Evolutionary conservation across 345 rosid species (phyloP).

Genomic region (Angophora floribunda): DNA sequence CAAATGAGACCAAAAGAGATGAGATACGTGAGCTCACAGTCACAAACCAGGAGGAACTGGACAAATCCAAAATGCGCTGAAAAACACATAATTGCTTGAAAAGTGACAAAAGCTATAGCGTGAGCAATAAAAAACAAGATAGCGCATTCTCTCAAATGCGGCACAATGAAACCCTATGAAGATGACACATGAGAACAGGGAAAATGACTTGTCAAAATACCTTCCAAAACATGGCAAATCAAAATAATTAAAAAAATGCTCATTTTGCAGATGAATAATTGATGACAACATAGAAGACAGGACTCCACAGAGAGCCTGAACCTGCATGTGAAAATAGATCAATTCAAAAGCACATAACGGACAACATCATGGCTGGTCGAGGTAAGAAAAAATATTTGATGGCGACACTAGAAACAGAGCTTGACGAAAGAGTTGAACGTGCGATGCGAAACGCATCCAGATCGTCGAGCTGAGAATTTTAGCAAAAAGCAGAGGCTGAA

Average conservation of each 20-base stretch:
- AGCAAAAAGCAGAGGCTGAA: not conserved
- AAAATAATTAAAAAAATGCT: not conserved
- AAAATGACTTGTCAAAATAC: slow-evolving; percentile 31
- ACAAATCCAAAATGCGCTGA: not conserved
- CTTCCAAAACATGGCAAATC: not conserved
- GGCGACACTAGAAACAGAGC: not conserved
- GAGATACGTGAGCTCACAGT: not conserved
- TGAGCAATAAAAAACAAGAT: not conserved
- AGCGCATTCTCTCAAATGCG: not conserved
- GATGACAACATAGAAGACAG: not conserved
- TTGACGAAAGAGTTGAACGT: not conserved
- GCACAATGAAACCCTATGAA: not conserved
- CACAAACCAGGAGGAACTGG: not conserved
- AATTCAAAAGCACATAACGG: not conserved
- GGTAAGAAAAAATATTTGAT: not conserved
- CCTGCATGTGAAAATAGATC: not conserved
- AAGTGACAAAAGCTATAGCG: not conserved
- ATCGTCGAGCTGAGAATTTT: not conserved
- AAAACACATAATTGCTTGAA: not conserved
- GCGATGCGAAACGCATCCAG: not conserved
- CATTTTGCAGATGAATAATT: not conserved
- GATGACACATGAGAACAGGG: slow-evolving; percentile 11
- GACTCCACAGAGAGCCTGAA: not conserved
- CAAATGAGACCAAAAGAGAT: not conserved
- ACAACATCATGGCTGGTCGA: not conserved